A percentile compares a stretch with the other conserved stretches of the same genome.
Conservation (phyloP, 202 grass and related monocot species). For the Tripidium arundinaceum region DNA sequence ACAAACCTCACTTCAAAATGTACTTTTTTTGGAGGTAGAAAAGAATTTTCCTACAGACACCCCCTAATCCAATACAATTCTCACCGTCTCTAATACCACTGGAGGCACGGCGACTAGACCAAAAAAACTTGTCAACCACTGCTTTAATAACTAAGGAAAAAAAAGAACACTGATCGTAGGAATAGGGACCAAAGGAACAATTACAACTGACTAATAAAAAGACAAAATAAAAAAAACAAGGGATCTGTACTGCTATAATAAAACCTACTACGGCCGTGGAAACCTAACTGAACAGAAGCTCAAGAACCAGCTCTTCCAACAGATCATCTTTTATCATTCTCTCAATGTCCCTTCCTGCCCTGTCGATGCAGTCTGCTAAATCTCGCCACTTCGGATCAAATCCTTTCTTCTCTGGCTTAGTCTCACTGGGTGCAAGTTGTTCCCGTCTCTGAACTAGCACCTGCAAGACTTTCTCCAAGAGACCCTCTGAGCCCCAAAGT, state of each 20-base stretch:
- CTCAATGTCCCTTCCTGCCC: constrained; percentile 55
- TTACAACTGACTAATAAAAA: background rate
- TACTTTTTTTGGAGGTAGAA: background rate
- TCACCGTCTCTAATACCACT: background rate
- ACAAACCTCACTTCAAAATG: background rate
- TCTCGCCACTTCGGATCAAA: too few relatives aligned
- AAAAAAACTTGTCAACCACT: constrained; percentile 39
- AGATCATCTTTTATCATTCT: constrained; percentile 67
- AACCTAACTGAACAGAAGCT: constrained; percentile 45
- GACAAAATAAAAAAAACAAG: background rate
- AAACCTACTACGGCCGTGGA: constrained; percentile 11
- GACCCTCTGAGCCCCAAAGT: constrained; percentile 53
- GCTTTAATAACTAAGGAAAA: background rate
- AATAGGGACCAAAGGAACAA: background rate
- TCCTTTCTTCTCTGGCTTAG: too few relatives aligned
- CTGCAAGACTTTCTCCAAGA: constrained; percentile 56
- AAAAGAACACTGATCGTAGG: background rate
- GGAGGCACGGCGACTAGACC: constrained; percentile 15
- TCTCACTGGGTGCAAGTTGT: too few relatives aligned
- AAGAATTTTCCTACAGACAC: constrained; percentile 25
- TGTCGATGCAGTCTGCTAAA: constrained; percentile 36
- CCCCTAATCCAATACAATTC: background rate
- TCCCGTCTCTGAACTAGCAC: too few relatives aligned
- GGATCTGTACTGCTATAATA: constrained; percentile 9
- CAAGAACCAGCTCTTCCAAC: constrained; percentile 57